Conservation (phyloP, 371 early-diverging fungal genomes). For the Lichtheimia ramosa region DNA sequence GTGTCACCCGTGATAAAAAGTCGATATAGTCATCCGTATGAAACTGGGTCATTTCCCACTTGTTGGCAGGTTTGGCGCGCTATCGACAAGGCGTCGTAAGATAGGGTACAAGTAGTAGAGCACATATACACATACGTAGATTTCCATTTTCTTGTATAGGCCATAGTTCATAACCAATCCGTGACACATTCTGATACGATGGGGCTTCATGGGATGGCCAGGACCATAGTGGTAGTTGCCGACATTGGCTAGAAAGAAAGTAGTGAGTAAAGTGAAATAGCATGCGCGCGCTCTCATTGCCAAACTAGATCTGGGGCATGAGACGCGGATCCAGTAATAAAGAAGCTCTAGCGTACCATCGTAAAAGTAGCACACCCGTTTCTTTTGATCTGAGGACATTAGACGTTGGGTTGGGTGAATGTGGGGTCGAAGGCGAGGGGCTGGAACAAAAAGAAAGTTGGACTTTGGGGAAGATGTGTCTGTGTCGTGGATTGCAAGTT, state of each 20-base stretch:
- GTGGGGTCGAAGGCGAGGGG: too few species aligned
- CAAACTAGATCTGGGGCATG: too few species aligned
- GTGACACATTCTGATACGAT: slow-evolving; percentile 92
- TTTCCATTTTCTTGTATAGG: slow-evolving; percentile 85
- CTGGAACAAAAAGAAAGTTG: too few species aligned
- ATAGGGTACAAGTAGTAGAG: not conserved
- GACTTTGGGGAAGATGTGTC: too few species aligned
- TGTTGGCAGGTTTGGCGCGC: slow-evolving; percentile 75
- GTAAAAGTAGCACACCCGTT: slow-evolving; percentile 57
- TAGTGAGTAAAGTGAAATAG: not conserved
- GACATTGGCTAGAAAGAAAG: slow-evolving; percentile 43
- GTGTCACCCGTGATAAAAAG: slow-evolving; percentile 85
- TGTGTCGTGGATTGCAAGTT: too few species aligned
- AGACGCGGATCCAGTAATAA: too few species aligned
- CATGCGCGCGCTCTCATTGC: not conserved
- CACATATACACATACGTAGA: slow-evolving; percentile 32
- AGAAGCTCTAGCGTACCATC: slow-evolving; percentile 34
- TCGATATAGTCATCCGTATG: slow-evolving; percentile 97
- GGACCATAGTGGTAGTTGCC: slow-evolving; percentile 72
- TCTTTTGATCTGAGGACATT: slow-evolving; percentile 47
- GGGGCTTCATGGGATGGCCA: slow-evolving; percentile 97
- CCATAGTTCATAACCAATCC: slow-evolving; percentile 88
- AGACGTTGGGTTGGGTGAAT: too few species aligned
- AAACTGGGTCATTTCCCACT: slow-evolving; percentile 90
- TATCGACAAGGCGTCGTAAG: slow-evolving; percentile 3